Evolutionary conservation across 176 grass and related monocot species (phyloP).

Genomic region (Aegilops tauschii): DNA sequence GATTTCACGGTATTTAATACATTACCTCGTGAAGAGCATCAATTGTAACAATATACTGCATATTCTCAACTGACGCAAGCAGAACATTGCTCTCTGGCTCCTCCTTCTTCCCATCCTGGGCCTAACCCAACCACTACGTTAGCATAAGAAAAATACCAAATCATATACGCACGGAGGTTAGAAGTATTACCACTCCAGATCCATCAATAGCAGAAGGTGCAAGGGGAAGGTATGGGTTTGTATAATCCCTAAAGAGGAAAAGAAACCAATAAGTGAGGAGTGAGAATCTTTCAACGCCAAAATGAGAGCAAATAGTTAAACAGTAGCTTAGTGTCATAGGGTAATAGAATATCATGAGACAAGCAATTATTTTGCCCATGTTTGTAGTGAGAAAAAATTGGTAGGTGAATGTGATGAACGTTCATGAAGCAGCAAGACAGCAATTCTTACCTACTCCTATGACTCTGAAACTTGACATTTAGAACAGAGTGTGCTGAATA

Average conservation of each 20-base stretch:
- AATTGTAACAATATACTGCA: constrained; percentile 97
- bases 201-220: constrained; percentile 78
- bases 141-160: constrained; percentile 23
- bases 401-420: background rate
- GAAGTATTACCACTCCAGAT: constrained; percentile 56
- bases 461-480: constrained; percentile 93
- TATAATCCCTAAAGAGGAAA: constrained; percentile 75
- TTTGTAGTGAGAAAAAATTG: constrained; percentile 14
- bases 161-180: constrained; percentile 9
- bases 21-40: constrained; percentile 95
- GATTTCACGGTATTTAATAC: constrained; percentile 1
- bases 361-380: background rate
- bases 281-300: background rate
- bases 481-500: constrained; percentile 97
- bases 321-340: background rate
- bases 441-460: constrained; percentile 77
- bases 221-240: constrained; percentile 95
- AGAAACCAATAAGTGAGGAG: background rate
- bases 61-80: constrained; percentile 92
- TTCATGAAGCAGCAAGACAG: background rate
- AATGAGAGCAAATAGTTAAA: background rate
- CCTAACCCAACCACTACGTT: constrained; percentile 23
- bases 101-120: constrained; percentile 69
- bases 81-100: constrained; percentile 93
- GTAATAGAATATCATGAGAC: background rate